Evolutionary conservation across 768 basidiomycete species (phyloP), one percentile per base, ranked within the genome.

Genomic region (Lentinula edodes): DNA sequence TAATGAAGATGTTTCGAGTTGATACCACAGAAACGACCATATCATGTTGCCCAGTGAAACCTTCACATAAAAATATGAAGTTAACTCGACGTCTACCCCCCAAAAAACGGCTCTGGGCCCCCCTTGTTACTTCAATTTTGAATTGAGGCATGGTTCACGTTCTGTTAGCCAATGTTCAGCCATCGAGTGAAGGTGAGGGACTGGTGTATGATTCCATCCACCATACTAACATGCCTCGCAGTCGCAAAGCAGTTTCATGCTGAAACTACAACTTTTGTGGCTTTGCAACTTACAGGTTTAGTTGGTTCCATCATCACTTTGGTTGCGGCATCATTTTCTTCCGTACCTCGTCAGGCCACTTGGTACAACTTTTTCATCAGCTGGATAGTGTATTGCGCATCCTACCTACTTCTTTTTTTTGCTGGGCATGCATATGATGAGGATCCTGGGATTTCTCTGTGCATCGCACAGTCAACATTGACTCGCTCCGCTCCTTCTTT

Each of bases 331-430:
- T 62, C 68, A 39, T 58, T 74, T 32, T 70, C 66, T 28, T 66
- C 64, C 2, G 63, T 68, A 10, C 71, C 70, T 42, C 66, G 76
- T 20, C 71, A 73, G 62, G 63, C 70, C 16, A 72, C 73, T 12
- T 76, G 73, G 67, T 75, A 72, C 61, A 74, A 71, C 63, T 76
- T 76, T 58, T 72, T 72, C 61, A 53, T 72, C 23, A 68, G 73
- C 1, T 78, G 75, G 75, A 71, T 73, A 16, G 63, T 74, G 9
- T 75, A 70, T 45, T 72, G 74, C 35, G 35, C 72, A 36, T 75
- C 75, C 9, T 76, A 74, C 64, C 64, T 69, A 6, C 63, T 78
- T 45, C 67, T 75, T 23, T 64, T 68, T 34, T 69, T 76, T 62
- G 69, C 72, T 62, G 74, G 74, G 46, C 71, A 74, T 52, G 71